Conservation (phyloP, 306 rosid genomes). For the Prunus davidiana region DNA sequence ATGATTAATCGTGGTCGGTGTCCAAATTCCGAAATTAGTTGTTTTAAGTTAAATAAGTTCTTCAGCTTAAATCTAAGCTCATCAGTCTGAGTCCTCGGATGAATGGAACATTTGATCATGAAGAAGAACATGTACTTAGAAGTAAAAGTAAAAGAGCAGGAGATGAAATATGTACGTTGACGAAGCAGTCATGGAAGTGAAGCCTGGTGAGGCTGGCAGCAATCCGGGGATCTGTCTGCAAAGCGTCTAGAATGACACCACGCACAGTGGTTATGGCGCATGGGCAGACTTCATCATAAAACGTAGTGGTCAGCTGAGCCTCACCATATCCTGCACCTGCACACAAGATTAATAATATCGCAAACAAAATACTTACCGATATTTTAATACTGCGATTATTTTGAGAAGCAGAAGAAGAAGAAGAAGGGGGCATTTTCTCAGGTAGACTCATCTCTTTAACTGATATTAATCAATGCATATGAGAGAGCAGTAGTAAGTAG, state of each 20-base stretch:
- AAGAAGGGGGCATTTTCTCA: background rate
- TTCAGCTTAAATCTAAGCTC: too few relatives aligned
- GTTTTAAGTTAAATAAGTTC: too few relatives aligned
- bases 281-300: conserved; percentile 33
- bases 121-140: too few relatives aligned
- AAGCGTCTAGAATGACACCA: conserved; percentile 12
- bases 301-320: conserved; percentile 19
- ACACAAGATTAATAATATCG: background rate
- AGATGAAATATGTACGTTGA: conserved; percentile 24
- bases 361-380: background rate
- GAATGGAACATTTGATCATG: too few relatives aligned
- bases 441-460: background rate
- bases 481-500: too few relatives aligned
- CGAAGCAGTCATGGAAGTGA: conserved; percentile 63
- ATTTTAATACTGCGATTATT: background rate
- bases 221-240: conserved; percentile 27
- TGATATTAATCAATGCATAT: too few relatives aligned
- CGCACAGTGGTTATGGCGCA: background rate
- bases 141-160: too few relatives aligned
- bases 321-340: background rate
- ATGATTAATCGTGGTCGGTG: too few relatives aligned
- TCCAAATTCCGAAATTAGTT: background rate
- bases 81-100: too few relatives aligned
- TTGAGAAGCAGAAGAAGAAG: background rate
- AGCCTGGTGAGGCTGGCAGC: conserved; percentile 51